A percentile compares a stretch with the other conserved stretches of the same genome.
These are phyloP conservation scores for Mycena crocata DNA, from an alignment of 768 basidiomycete species.

Conservation along the genomic window DNA sequence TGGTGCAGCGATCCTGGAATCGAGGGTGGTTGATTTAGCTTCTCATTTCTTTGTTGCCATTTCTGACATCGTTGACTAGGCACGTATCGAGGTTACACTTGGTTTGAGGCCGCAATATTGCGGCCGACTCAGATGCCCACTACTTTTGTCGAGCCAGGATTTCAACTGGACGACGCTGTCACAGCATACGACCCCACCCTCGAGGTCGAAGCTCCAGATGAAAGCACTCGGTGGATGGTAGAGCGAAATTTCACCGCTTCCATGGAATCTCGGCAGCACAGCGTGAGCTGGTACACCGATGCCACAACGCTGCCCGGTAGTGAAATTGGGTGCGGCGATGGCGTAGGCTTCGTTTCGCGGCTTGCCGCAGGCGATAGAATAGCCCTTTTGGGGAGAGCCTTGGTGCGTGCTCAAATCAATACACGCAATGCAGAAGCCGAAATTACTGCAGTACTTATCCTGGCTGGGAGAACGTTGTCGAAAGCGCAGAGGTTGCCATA, in stretches of 20 bases:
- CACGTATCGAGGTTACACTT: neutral
- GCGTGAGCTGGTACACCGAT: neutral
- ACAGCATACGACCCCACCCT: neutral
- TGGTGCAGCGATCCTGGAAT: neutral
- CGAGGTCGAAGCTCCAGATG: neutral
- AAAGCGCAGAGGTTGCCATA: neutral
- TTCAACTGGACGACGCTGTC: neutral
- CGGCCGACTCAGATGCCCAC: neutral
- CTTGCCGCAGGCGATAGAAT: neutral
- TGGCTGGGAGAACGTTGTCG: neutral
- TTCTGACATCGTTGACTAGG: neutral
- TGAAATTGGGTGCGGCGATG: neutral
- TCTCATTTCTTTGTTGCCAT: too few species aligned
- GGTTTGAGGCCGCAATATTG: slow-evolving; percentile 2
- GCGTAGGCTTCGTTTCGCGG: neutral
- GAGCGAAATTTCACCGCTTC: neutral
- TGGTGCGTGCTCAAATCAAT: neutral
- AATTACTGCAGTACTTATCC: neutral
- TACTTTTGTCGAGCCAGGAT: neutral
- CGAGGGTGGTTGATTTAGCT: neutral
- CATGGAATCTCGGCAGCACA: neutral
- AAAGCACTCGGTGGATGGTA: neutral
- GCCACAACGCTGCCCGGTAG: neutral
- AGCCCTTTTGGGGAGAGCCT: neutral
- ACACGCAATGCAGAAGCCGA: neutral